Conservation (phyloP, 2,329 filamentous ascomycete species). For the Saccharata proteae region DNA sequence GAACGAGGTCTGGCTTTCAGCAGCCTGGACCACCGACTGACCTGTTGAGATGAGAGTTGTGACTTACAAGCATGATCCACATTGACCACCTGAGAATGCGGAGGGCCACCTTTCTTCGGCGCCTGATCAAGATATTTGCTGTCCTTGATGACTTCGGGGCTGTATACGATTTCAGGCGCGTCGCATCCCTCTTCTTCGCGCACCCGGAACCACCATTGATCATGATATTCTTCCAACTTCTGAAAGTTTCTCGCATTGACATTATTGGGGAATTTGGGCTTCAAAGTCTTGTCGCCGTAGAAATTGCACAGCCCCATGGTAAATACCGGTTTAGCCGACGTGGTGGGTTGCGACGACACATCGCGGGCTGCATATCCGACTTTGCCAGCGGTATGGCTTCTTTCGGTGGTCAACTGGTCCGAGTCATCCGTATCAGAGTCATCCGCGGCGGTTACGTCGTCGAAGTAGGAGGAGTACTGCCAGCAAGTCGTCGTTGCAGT, state of each 20-base stretch:
- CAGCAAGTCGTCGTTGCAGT: slow-evolving; percentile 3
- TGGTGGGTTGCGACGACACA: too few species aligned
- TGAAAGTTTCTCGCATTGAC: neutral
- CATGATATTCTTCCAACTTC: too few species aligned
- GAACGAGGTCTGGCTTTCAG: too few species aligned
- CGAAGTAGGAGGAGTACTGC: neutral
- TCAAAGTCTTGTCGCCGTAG: too few species aligned
- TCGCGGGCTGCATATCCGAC: neutral
- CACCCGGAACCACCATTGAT: slow-evolving; percentile 3
- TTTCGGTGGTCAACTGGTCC: neutral
- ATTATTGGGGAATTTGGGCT: slow-evolving; percentile 1
- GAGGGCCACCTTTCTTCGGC: too few species aligned
- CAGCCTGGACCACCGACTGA: too few species aligned
- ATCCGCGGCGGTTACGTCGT: neutral
- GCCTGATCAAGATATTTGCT: too few species aligned
- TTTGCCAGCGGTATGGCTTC: slow-evolving; percentile 1
- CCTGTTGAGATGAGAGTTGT: neutral
- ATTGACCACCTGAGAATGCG: neutral
- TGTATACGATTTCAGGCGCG: neutral
- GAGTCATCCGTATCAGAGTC: neutral
- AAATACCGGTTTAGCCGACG: neutral
- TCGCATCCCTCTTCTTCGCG: neutral
- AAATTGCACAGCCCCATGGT: too few species aligned
- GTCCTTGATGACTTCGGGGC: neutral
- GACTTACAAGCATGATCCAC: slow-evolving; percentile 3